Base-by-base conservation (phyloP, 495 filamentous ascomycete species). In the Alectoria sarmentosa region DNA sequence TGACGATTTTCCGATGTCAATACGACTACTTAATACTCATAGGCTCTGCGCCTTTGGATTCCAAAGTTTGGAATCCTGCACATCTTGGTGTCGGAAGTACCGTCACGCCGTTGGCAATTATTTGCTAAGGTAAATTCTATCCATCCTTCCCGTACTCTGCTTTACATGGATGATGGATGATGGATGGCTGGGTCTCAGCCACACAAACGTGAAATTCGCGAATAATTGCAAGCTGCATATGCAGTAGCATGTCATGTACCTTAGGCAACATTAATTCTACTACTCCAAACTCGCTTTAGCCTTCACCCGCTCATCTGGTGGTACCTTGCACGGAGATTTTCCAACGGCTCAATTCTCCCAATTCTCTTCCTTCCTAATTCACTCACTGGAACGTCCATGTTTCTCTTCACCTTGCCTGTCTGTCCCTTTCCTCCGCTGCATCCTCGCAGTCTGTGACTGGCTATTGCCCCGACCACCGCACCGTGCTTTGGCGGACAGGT, bases 271-370 rank as follows among this genome's bases (percentile, higher is more conserved):
- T 55, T 21, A 4, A 54, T 19, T 34, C 30, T 55, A 41, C 37
- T 30, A 41, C 37, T 26, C 39, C 34, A 32, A 7, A 38, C 11
- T 19, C 44, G 62, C 54, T 48, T 36, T 44, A 64, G 57, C 54
- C 36, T 64, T 55, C 30, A 64, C 42, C 62, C 62, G 55, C 26
- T 37, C 32, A 21, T 26, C 41, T n/a, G n/a, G n/a, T 64, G 62
- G 62, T 64, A 64, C 62, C 62, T 64, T 64, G 62, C 55, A 59
- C 62, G 41, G 62, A 39, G 62, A 60, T 42, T 59, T 64, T 64
- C 36, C 39, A 64, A 59, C 62, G 62, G 62, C 39, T 60, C 56
- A 41, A 64, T 56, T 19, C 37, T 39, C 30, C 55, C 61, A 48
- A 39, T 21, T 59, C 30, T 52, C 26, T 41, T 39, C 11, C 42